Evolutionary conservation across 345 rosid genomes (phyloP).

Genomic region (Heritiera littoralis): DNA sequence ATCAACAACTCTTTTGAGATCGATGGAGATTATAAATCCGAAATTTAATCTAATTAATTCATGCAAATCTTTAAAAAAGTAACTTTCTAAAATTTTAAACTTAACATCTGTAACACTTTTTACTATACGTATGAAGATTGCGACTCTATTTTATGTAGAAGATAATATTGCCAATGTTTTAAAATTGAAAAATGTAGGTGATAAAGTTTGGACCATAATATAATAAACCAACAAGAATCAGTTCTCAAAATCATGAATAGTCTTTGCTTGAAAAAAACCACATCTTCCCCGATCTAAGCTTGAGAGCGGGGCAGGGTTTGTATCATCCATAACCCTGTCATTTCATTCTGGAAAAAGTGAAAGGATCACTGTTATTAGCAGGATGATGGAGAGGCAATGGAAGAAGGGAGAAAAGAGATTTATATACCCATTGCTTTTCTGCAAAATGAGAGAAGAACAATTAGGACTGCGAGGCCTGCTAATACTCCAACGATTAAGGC

Average conservation of each 20-base stretch:
- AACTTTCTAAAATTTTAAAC: too few relatives aligned
- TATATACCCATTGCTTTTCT: slow-evolving; percentile 48
- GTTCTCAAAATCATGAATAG: neutral
- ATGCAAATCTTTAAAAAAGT: too few relatives aligned
- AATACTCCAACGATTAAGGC: slow-evolving; percentile 79
- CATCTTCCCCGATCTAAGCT: neutral
- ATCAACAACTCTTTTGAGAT: neutral
- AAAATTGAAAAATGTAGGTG: neutral
- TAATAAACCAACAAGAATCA: neutral
- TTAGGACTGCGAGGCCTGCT: slow-evolving; percentile 66
- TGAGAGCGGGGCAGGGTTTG: neutral
- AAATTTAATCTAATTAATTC: too few relatives aligned
- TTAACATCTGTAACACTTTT: neutral
- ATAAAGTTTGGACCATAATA: neutral
- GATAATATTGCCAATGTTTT: neutral
- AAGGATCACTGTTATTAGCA: neutral
- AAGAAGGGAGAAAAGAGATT: neutral
- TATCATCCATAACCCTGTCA: neutral
- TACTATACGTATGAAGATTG: neutral
- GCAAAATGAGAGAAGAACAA: slow-evolving; percentile 80
- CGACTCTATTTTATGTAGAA: neutral
- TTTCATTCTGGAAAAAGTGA: slow-evolving; percentile 10
- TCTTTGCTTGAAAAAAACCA: neutral
- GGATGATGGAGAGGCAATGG: neutral
- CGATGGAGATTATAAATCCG: neutral